Percentiles rank a stretch among this genome's conserved stretches.
Conservation (phyloP, 2,329 filamentous ascomycete species). For the Pseudogymnoascus sp. region DNA sequence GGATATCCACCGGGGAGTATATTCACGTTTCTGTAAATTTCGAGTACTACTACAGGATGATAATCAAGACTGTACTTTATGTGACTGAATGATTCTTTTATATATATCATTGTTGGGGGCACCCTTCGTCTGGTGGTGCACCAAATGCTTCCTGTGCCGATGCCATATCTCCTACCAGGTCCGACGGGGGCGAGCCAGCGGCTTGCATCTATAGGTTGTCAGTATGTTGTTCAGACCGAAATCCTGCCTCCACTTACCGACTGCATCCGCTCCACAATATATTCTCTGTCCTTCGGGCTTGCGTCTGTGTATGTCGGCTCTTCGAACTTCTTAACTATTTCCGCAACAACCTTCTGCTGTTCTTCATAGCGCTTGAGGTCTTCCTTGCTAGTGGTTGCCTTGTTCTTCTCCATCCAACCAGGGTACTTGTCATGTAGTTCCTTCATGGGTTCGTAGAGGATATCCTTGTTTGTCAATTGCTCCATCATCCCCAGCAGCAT, state of each 20-base stretch:
- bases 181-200: constrained; percentile 79
- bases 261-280: constrained; percentile 96
- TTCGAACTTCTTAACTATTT: constrained; percentile 89
- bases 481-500: constrained; percentile 99
- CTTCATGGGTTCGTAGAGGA: constrained; percentile 97
- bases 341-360: constrained; percentile 69
- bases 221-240: constrained; percentile 14
- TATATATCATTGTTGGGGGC: constrained; percentile 48
- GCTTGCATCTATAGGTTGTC: constrained; percentile 75
- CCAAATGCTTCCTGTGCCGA: constrained; percentile 67
- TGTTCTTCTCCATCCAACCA: constrained; percentile 75
- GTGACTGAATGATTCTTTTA: neutral
- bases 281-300: constrained; percentile 74
- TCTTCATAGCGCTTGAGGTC: constrained; percentile 74
- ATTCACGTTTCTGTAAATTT: constrained; percentile 11
- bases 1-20: constrained; percentile 8
- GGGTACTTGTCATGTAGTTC: constrained; percentile 91
- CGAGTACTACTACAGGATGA: constrained; percentile 2
- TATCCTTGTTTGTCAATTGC: constrained; percentile 96
- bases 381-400: constrained; percentile 53
- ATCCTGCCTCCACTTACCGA: constrained; percentile 53
- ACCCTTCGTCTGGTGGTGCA: constrained; percentile 52
- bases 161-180: constrained; percentile 84
- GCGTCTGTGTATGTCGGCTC: constrained; percentile 72
- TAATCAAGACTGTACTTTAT: constrained; percentile 1